Evolutionary conservation across 2,329 filamentous ascomycete species (phyloP).

Genomic region (Zymoseptoria ardabiliae): DNA sequence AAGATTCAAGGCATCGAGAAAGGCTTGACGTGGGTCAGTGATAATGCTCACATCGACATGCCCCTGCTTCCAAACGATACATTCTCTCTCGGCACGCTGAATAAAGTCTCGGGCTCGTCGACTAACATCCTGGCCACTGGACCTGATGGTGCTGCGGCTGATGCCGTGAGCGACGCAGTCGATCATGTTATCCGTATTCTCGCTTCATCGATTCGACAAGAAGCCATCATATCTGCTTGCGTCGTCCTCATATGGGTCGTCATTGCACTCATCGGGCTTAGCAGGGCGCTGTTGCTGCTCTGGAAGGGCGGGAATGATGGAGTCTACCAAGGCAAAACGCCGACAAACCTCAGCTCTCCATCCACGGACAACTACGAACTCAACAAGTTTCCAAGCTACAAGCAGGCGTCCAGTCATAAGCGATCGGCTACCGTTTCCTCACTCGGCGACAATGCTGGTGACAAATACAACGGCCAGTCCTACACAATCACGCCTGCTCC

Average conservation of each 20-base stretch:
- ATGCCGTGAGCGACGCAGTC: constrained; percentile 75
- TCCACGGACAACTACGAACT: constrained; percentile 14
- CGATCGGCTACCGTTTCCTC: constrained; percentile 5
- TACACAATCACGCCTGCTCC: constrained; percentile 40
- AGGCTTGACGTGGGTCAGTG: constrained; percentile 86
- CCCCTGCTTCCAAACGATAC: constrained; percentile 71
- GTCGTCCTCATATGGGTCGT: constrained; percentile 72
- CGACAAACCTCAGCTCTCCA: constrained; percentile 5
- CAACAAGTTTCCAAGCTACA: constrained; percentile 31
- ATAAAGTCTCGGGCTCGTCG: constrained; percentile 47
- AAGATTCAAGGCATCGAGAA: constrained; percentile 80
- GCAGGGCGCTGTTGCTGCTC: constrained; percentile 58
- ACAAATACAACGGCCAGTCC: constrained; percentile 37
- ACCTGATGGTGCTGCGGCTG: constrained; percentile 63
- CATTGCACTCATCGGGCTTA: constrained; percentile 65
- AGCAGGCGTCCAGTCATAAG: constrained; percentile 25
- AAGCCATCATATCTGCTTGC: constrained; percentile 70
- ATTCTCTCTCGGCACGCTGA: constrained; percentile 71
- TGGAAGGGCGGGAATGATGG: constrained; percentile 39
- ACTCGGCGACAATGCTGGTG: constrained; percentile 36
- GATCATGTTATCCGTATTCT: constrained; percentile 61
- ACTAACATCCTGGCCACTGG: constrained; percentile 66
- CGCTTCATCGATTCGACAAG: constrained; percentile 59
- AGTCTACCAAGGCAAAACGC: constrained; percentile 11
- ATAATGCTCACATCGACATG: constrained; percentile 76